phyloP scores from a whole-genome alignment of 2,329 filamentous ascomycete species.

The Lasiodiplodia citricola region DNA sequence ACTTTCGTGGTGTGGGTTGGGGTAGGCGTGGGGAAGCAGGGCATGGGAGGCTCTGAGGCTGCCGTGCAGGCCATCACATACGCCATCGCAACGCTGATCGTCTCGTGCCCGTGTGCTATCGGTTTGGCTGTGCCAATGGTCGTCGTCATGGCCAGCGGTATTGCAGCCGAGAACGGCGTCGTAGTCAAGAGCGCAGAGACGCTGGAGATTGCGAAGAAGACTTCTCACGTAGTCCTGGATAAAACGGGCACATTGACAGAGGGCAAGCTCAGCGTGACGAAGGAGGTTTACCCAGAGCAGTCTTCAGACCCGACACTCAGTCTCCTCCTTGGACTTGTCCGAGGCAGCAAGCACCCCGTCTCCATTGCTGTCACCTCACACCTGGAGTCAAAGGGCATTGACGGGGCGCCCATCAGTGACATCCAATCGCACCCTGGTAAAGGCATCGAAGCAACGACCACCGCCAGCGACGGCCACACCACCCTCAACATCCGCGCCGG shows the following conservation, averaged over 20 bases:
- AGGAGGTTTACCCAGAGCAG: conserved; percentile 26
- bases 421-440: conserved; percentile 11
- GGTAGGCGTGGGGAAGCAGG: conserved; percentile 51
- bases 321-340: conserved; percentile 48
- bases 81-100: conserved; percentile 73
- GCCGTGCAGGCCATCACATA: conserved; percentile 70
- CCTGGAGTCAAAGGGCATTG: background rate
- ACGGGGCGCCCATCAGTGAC: background rate
- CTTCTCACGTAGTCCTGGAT: conserved; percentile 74
- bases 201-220: conserved; percentile 67
- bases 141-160: conserved; percentile 71
- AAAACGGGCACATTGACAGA: conserved; percentile 79
- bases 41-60: conserved; percentile 45
- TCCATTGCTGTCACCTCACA: conserved; percentile 5
- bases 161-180: conserved; percentile 68
- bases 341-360: conserved; percentile 33
- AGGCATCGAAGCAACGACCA: conserved; percentile 5
- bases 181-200: conserved; percentile 71
- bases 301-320: conserved; percentile 30
- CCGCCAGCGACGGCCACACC: background rate
- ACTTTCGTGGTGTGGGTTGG: conserved; percentile 71
- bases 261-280: conserved; percentile 54
- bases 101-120: conserved; percentile 81
- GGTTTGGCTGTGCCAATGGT: conserved; percentile 81
- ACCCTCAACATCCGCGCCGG: conserved; percentile 11